Conservation (phyloP, 768 basidiomycete genomes). For the Sporobolomyces phaffii region DNA sequence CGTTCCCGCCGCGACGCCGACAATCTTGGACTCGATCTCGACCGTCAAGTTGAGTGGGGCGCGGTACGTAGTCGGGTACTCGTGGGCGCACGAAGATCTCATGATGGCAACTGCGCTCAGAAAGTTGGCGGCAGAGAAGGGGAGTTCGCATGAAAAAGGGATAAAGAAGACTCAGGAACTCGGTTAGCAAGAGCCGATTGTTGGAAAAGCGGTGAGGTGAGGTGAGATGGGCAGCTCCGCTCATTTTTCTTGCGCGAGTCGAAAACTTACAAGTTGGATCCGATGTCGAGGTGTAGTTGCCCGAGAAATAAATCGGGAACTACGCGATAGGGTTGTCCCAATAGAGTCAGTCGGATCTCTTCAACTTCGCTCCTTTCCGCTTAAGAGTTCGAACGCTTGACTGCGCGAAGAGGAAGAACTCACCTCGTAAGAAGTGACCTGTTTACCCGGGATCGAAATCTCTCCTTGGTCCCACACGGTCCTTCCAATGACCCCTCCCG, state of each 20-base stretch:
- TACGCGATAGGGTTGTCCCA: too few relatives aligned
- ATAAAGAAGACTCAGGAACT: too few relatives aligned
- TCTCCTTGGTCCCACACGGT: slow-evolving; percentile 11
- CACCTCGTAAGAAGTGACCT: slow-evolving; percentile 22
- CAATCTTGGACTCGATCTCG: slow-evolving; percentile 3
- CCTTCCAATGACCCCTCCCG: slow-evolving; percentile 8
- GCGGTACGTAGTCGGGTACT: slow-evolving; percentile 21
- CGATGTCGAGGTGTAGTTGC: slow-evolving; percentile 16
- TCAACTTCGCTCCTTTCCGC: too few relatives aligned
- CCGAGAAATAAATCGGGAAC: slow-evolving; percentile 25
- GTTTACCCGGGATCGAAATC: slow-evolving; percentile 13
- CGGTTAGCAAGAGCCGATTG: too few relatives aligned
- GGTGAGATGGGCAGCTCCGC: too few relatives aligned
- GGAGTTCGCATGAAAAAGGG: too few relatives aligned
- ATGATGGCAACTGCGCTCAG: slow-evolving; percentile 10
- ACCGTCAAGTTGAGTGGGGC: slow-evolving; percentile 27
- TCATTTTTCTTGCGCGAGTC: too few relatives aligned
- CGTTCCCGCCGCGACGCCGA: slow-evolving; percentile 17
- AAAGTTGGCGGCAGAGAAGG: too few relatives aligned
- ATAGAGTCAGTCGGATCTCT: too few relatives aligned
- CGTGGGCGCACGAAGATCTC: slow-evolving; percentile 17
- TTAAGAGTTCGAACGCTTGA: too few relatives aligned
- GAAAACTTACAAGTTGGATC: slow-evolving; percentile 25
- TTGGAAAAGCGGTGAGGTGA: too few relatives aligned
- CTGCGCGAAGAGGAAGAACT: neutral